Evolutionary conservation across 2,329 filamentous ascomycete species (phyloP), one percentile per base, ranked within the genome.

Genomic region (Hymenoscyphus occultus): DNA sequence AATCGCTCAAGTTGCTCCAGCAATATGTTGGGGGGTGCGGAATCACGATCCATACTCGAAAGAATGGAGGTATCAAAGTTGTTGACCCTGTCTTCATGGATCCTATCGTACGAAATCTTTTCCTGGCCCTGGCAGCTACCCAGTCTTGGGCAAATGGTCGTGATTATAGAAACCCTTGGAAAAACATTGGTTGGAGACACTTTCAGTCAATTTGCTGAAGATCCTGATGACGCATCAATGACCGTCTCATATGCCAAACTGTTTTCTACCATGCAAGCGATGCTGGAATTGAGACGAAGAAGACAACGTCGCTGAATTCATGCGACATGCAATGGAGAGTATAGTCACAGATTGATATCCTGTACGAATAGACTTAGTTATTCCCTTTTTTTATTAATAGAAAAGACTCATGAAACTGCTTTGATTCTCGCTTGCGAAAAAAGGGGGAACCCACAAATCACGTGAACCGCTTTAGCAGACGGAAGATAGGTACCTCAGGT

Each of bases 151-250:
- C 66, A 6, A 70, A 67, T 67, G 70, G 63, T 4, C 63, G 70
- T n/a, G 67, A 70, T 66, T n/a, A 62, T 71, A 10, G 63, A 71
- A 35, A 71, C 70, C 1, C 63, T 71, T 51, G 58, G 54, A 32
- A 71, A 72, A 19, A 59, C 14, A 5, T 31, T 70, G 42, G 28
- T 56, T 9, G 42, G 59, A 16, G 42, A 35, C 28, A 42, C 42
- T 12, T 60, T 60, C 31, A 48, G 32, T 7, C 7, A 32, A n/a
- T 31, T 2, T 35, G 59, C 39, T 45, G 40, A 16, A 5, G 9
- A 35, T 45, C 13, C 5, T 16, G 40, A n/a, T 1, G 3, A 45
- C 6, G 5, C 14, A 6, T 45, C 40, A 5, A 45, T 45, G 40
- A 16, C 40, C 13, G 40, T 45, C 5, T 16, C 40, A 16, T 45